Conservation (phyloP, 2,329 filamentous ascomycete genomes). For the Diaporthe aspalathi region DNA sequence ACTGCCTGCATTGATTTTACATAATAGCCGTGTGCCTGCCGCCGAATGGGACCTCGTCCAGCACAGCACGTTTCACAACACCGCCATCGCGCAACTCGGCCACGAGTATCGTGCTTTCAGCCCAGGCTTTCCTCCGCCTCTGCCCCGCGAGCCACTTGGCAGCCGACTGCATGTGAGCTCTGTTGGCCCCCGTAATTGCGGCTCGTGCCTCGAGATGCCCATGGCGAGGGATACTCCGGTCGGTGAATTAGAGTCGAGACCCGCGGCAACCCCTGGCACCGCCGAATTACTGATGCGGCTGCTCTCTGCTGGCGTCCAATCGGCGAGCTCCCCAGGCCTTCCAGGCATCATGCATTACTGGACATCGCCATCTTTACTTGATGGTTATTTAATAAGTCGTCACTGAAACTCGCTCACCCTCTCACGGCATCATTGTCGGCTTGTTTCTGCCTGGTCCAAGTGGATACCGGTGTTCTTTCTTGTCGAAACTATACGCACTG, state of each 20-base stretch:
- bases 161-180: background rate
- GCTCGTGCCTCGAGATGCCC: background rate
- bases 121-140: background rate
- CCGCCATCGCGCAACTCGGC: conserved; percentile 1
- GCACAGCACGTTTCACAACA: conserved; percentile 24
- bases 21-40: conserved; percentile 29
- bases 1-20: conserved; percentile 26
- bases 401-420: background rate
- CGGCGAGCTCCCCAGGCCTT: background rate
- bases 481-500: background rate
- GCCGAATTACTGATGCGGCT: background rate
- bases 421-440: conserved; percentile 17
- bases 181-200: too few relatives aligned
- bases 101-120: background rate
- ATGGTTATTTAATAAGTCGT: conserved; percentile 34
- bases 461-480: conserved; percentile 14
- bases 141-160: background rate
- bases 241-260: background rate
- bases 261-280: background rate
- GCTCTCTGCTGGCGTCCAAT: background rate
- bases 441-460: conserved; percentile 8
- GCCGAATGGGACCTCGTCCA: background rate
- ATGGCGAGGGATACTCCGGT: background rate
- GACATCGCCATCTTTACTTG: conserved; percentile 17
- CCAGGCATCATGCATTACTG: background rate